A percentile compares a stretch with the other conserved stretches of the same genome.
Evolutionary conservation across 2,329 filamentous ascomycete species (phyloP).

Genomic region (Thielaviopsis musarum): DNA sequence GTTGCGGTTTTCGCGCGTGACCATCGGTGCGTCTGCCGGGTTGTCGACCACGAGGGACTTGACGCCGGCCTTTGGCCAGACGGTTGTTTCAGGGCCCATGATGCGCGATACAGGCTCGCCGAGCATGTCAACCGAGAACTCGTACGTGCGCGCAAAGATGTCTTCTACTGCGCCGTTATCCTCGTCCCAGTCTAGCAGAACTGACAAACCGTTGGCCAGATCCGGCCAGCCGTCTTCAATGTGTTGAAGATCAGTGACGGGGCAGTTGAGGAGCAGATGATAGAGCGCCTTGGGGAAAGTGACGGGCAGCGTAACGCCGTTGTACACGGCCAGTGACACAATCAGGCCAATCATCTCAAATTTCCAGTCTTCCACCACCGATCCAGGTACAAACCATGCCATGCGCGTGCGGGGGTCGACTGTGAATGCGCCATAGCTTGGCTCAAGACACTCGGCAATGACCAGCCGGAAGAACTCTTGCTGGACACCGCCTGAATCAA

Average conservation of each 20-base stretch:
- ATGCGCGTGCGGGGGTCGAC: slow-evolving; percentile 60
- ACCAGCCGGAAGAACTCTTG: slow-evolving; percentile 88
- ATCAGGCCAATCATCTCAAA: slow-evolving; percentile 78
- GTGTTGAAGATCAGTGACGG: slow-evolving; percentile 53
- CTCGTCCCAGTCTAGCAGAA: slow-evolving; percentile 60
- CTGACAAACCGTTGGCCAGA: slow-evolving; percentile 55
- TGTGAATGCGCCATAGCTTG: slow-evolving; percentile 64
- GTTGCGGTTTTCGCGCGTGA: slow-evolving; percentile 64
- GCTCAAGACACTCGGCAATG: slow-evolving; percentile 62
- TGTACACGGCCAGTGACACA: slow-evolving; percentile 82
- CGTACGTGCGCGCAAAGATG: slow-evolving; percentile 68
- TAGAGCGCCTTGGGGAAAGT: slow-evolving; percentile 81
- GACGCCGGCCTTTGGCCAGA: slow-evolving; percentile 15
- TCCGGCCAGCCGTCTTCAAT: slow-evolving; percentile 81
- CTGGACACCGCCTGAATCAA: slow-evolving; percentile 88
- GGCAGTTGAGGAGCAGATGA: slow-evolving; percentile 54
- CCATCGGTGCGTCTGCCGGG: slow-evolving; percentile 45
- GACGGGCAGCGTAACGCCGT: slow-evolving; percentile 77
- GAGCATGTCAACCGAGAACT: slow-evolving; percentile 53
- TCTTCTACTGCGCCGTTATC: slow-evolving; percentile 62
- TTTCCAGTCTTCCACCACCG: slow-evolving; percentile 71
- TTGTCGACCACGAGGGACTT: slow-evolving; percentile 21
- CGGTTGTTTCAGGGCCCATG: slow-evolving; percentile 33
- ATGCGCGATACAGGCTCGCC: slow-evolving; percentile 38
- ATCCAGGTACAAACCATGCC: slow-evolving; percentile 76